Evolutionary conservation across 495 filamentous ascomycete genomes (phyloP).

Genomic region (Penicillium verhagenii): DNA sequence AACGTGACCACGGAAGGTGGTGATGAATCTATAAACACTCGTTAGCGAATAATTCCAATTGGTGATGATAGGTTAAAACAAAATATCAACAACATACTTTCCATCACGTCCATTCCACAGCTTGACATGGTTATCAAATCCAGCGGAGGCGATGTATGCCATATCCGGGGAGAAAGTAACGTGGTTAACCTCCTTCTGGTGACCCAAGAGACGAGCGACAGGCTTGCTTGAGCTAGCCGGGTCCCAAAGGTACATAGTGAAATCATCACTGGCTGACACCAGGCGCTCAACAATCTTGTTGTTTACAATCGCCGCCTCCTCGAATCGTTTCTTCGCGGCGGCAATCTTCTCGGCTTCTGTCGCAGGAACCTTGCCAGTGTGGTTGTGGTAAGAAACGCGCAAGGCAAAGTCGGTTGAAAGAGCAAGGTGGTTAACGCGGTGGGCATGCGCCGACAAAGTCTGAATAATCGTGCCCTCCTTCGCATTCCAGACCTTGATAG

Average conservation of each 20-base stretch:
- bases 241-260: constrained; percentile 96
- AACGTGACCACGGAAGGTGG: constrained; percentile 87
- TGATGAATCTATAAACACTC: constrained; percentile 59
- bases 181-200: constrained; percentile 96
- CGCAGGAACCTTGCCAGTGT: constrained; percentile 67
- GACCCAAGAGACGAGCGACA: constrained; percentile 80
- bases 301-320: constrained; percentile 78
- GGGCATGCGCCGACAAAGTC: constrained; percentile 77
- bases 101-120: constrained; percentile 75
- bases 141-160: constrained; percentile 77
- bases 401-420: constrained; percentile 92
- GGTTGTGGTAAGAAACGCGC: constrained; percentile 83
- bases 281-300: constrained; percentile 81
- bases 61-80: neutral
- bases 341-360: constrained; percentile 67
- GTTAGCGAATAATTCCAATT: neutral
- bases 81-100: constrained; percentile 41
- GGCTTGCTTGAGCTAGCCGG: constrained; percentile 78
- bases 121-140: constrained; percentile 92
- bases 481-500: constrained; percentile 88
- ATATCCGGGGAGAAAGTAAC: constrained; percentile 92
- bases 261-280: constrained; percentile 90
- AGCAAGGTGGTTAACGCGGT: constrained; percentile 95
- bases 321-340: constrained; percentile 81
- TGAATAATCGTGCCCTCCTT: constrained; percentile 74